These are phyloP conservation scores for Pseudogymnoascus sp. DNA, from an alignment of 2,329 filamentous ascomycete genomes.

Conservation along the genomic window DNA sequence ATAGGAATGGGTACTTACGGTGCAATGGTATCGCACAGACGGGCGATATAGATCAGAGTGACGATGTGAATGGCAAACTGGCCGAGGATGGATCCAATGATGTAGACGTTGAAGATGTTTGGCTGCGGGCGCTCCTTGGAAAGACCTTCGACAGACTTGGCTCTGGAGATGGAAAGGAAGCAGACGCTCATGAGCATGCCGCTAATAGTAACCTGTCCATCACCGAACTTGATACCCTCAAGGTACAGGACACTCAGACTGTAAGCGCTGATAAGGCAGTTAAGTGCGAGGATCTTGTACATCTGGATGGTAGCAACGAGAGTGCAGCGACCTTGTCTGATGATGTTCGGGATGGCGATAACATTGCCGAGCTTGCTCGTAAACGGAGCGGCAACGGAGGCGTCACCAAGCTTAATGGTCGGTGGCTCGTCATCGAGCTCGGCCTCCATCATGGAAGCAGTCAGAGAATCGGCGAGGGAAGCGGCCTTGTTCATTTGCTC, in stretches of 20 bases:
- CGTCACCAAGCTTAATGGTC: constrained; percentile 93
- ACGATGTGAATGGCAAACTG: constrained; percentile 95
- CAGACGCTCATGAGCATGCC: constrained; percentile 99
- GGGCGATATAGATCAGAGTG: constrained; percentile 89
- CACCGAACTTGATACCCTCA: constrained; percentile 97
- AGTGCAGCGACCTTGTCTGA: constrained; percentile 94
- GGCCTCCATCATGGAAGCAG: constrained; percentile 78
- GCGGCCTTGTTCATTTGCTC: constrained; percentile 65
- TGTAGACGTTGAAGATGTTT: constrained; percentile 98
- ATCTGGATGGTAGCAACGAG: constrained; percentile 98
- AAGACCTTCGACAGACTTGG: constrained; percentile 87
- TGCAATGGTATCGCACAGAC: constrained; percentile 76
- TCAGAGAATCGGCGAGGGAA: constrained; percentile 78
- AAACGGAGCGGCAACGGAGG: constrained; percentile 93
- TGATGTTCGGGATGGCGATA: constrained; percentile 94
- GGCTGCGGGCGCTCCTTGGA: constrained; percentile 97
- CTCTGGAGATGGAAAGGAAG: constrained; percentile 96
- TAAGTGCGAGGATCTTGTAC: constrained; percentile 98
- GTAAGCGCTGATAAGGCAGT: constrained; percentile 97
- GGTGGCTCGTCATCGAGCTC: constrained; percentile 87
- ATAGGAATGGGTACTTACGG: constrained; percentile 52
- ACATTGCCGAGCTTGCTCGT: constrained; percentile 97
- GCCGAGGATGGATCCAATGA: constrained; percentile 92
- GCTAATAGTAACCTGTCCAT: constrained; percentile 96
- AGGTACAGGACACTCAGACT: constrained; percentile 93